Conservation (phyloP, 805 yeast genomes). For the Saturnispora halmiae region DNA sequence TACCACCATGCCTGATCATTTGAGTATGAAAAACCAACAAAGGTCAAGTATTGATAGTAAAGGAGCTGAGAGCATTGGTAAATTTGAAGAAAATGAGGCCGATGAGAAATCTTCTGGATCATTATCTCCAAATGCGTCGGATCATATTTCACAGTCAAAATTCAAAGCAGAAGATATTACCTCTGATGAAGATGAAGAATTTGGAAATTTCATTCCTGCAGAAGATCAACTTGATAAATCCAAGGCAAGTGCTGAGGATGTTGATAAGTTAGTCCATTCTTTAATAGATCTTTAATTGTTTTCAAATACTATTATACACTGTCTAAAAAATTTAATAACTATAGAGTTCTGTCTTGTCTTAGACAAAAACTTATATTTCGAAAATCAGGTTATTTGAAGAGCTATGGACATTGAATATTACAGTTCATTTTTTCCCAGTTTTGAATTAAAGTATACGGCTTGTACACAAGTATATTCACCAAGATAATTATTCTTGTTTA, state of each 20-base stretch:
- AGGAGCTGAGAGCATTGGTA: slow-evolving; percentile 13
- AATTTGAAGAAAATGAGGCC: slow-evolving; percentile 8
- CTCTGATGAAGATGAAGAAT: slow-evolving; percentile 29
- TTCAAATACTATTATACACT: background rate
- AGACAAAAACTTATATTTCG: too few species aligned
- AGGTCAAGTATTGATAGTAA: slow-evolving; percentile 11
- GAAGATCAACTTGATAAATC: slow-evolving; percentile 17
- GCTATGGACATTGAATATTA: too few species aligned
- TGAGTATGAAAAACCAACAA: background rate
- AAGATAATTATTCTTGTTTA: too few species aligned
- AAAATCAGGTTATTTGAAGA: too few species aligned
- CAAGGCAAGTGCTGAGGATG: background rate
- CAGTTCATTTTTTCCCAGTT: too few species aligned
- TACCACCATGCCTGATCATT: background rate
- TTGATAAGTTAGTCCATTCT: background rate
- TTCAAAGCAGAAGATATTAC: slow-evolving; percentile 3
- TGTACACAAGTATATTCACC: too few species aligned
- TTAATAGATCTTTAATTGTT: slow-evolving; percentile 7
- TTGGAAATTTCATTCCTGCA: slow-evolving; percentile 28
- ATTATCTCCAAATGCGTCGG: slow-evolving; percentile 1
- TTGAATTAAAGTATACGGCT: too few species aligned
- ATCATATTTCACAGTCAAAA: background rate
- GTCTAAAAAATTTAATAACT: background rate
- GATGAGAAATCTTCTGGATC: slow-evolving; percentile 6
- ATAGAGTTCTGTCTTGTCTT: too few species aligned